Evolutionary conservation across 805 yeast species (phyloP).

Genomic region (Kregervanrija fluxuum): DNA sequence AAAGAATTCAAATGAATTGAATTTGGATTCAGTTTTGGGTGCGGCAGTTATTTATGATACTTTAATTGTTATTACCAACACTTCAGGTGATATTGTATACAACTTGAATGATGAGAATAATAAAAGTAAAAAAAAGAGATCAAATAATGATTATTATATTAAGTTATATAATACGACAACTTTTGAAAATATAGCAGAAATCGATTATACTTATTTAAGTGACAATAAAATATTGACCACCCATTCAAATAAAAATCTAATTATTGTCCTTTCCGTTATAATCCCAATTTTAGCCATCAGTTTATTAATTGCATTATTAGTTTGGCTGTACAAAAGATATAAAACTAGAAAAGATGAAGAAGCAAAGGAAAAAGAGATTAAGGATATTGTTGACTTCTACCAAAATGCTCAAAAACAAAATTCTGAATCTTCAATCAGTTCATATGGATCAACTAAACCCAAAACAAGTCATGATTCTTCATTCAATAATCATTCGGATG

Average conservation of each 20-base stretch:
- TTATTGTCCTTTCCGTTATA: slow-evolving; percentile 41
- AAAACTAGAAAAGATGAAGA: slow-evolving; percentile 20
- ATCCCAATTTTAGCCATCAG: slow-evolving; percentile 35
- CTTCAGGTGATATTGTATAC: not conserved
- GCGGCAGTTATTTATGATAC: slow-evolving; percentile 48
- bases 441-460: slow-evolving; percentile 5
- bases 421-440: slow-evolving; percentile 18
- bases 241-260: slow-evolving; percentile 20
- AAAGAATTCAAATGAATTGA: slow-evolving; percentile 16
- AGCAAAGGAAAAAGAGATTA: slow-evolving; percentile 23
- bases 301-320: slow-evolving; percentile 25
- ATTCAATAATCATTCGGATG: slow-evolving; percentile 10
- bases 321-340: slow-evolving; percentile 24
- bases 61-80: slow-evolving; percentile 34
- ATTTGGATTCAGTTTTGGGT: slow-evolving; percentile 30
- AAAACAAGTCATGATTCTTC: slow-evolving; percentile 5
- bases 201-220: slow-evolving; percentile 24
- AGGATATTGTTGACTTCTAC: slow-evolving; percentile 27
- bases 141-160: slow-evolving; percentile 24
- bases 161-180: slow-evolving; percentile 35
- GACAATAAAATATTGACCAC: slow-evolving; percentile 3
- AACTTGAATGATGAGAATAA: not conserved
- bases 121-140: slow-evolving; percentile 12
- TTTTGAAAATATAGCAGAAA: slow-evolving; percentile 27
- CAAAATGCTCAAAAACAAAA: slow-evolving; percentile 16